A percentile compares a stretch with the other conserved stretches of the same genome.
phyloP scores from a whole-genome alignment of 2,329 filamentous ascomycete genomes.

The Scedosporium dehoogii region DNA sequence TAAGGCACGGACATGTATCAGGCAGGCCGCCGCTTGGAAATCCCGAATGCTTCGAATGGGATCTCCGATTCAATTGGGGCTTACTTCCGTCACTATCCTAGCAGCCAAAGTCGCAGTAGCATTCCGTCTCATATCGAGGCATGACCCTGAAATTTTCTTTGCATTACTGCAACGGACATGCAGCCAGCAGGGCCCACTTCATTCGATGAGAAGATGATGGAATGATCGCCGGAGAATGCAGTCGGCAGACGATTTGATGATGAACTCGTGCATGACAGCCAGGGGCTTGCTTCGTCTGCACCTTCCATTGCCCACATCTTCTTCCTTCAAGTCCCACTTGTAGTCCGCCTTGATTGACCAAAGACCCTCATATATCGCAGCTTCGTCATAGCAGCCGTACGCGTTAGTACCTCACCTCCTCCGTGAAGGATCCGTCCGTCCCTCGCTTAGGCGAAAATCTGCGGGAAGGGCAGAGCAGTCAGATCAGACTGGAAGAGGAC shows the following conservation, averaged over 20 bases:
- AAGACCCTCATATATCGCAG: too few relatives aligned
- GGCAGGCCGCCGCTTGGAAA: neutral
- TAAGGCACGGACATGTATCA: neutral
- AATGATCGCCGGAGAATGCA: neutral
- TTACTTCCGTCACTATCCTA: too few relatives aligned
- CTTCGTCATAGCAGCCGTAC: neutral
- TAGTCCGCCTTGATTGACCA: too few relatives aligned
- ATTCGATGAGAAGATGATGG: neutral
- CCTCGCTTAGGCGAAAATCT: neutral
- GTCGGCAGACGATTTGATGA: neutral
- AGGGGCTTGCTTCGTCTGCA: too few relatives aligned
- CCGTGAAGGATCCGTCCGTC: neutral
- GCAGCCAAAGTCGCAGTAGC: neutral
- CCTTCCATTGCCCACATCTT: too few relatives aligned
- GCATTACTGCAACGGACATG: neutral
- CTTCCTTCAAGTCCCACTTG: too few relatives aligned
- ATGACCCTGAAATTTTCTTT: neutral
- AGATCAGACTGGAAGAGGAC: neutral
- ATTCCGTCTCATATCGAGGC: too few relatives aligned
- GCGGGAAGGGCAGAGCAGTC: neutral
- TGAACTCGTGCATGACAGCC: too few relatives aligned
- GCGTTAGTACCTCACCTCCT: neutral
- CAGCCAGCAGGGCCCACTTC: neutral
- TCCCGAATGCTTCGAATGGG: neutral
- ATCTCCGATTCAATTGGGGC: too few relatives aligned